phyloP scores from a whole-genome alignment of 805 yeast genomes.

The Wickerhamiella qilinensis region DNA sequence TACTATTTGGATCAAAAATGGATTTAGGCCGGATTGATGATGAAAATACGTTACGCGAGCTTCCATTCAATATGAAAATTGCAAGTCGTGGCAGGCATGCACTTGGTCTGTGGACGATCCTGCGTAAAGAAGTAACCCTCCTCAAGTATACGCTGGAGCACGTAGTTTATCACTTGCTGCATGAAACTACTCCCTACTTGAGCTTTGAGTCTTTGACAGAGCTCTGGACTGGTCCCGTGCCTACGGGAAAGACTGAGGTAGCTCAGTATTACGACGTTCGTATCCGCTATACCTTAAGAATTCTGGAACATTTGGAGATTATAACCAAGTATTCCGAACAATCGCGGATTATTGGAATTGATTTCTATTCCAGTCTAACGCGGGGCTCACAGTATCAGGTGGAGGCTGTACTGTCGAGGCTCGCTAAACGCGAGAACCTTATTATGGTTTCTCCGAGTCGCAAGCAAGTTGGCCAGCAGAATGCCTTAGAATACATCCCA shows the following conservation, averaged over 20 bases:
- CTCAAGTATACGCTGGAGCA: constrained; percentile 63
- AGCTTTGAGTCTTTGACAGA: constrained; percentile 31
- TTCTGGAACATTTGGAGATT: constrained; percentile 47
- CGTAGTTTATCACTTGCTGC: constrained; percentile 50
- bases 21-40: constrained; percentile 10
- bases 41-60: not conserved
- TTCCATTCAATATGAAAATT: not conserved
- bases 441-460: constrained; percentile 66
- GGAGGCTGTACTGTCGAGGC: constrained; percentile 62
- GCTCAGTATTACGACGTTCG: constrained; percentile 33
- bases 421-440: constrained; percentile 62
- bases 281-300: constrained; percentile 28
- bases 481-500: constrained; percentile 75
- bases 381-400: constrained; percentile 92
- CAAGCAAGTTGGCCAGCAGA: constrained; percentile 65
- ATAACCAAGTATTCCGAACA: constrained; percentile 62
- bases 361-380: constrained; percentile 70
- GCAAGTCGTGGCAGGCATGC: constrained; percentile 56
- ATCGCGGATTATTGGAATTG: constrained; percentile 75
- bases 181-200: constrained; percentile 50
- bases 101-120: constrained; percentile 68
- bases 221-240: constrained; percentile 24
- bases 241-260: constrained; percentile 20
- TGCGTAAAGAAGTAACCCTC: constrained; percentile 47
- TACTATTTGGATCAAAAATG: constrained; percentile 4